These are phyloP conservation scores for Candida sanyaensis DNA, from an alignment of 1,139 yeast genomes.

Conservation along the genomic window DNA sequence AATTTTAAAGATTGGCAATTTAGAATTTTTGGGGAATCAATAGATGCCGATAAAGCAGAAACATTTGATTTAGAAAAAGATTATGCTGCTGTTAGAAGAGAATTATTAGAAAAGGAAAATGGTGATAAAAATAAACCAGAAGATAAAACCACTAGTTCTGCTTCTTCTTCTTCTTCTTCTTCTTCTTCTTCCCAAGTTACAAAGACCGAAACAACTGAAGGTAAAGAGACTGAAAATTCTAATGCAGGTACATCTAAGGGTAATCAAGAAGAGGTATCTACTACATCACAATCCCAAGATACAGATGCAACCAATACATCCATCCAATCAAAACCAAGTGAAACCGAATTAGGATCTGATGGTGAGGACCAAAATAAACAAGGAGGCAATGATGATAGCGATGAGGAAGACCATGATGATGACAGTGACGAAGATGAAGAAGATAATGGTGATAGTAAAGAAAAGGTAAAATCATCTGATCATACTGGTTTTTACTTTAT, in stretches of 20 bases:
- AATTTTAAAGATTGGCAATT: slow-evolving; percentile 71
- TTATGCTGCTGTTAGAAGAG: slow-evolving; percentile 43
- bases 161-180: too few relatives aligned
- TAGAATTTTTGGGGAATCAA: slow-evolving; percentile 78
- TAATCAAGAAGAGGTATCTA: background rate
- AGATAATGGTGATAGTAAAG: slow-evolving; percentile 15
- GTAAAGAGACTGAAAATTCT: background rate
- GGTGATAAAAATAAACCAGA: slow-evolving; percentile 3
- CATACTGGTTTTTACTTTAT: slow-evolving; percentile 63
- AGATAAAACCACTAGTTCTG: slow-evolving; percentile 1
- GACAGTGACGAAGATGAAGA: background rate
- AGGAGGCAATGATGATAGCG: slow-evolving; percentile 24
- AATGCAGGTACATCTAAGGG: slow-evolving; percentile 4
- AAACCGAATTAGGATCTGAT: slow-evolving; percentile 9
- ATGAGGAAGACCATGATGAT: slow-evolving; percentile 7
- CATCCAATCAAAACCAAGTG: slow-evolving; percentile 3
- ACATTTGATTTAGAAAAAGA: slow-evolving; percentile 41
- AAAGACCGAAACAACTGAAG: background rate
- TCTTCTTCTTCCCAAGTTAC: slow-evolving; percentile 1
- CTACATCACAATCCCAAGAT: background rate
- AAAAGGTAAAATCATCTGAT: slow-evolving; percentile 28
- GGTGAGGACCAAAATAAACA: slow-evolving; percentile 13
- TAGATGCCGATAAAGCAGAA: slow-evolving; percentile 62
- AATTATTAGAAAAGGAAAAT: slow-evolving; percentile 16
- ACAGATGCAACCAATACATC: slow-evolving; percentile 3